Evolutionary conservation across 345 rosid species (phyloP), one percentile per base, ranked within the genome.

Genomic region (Citrus cavaleriei): DNA sequence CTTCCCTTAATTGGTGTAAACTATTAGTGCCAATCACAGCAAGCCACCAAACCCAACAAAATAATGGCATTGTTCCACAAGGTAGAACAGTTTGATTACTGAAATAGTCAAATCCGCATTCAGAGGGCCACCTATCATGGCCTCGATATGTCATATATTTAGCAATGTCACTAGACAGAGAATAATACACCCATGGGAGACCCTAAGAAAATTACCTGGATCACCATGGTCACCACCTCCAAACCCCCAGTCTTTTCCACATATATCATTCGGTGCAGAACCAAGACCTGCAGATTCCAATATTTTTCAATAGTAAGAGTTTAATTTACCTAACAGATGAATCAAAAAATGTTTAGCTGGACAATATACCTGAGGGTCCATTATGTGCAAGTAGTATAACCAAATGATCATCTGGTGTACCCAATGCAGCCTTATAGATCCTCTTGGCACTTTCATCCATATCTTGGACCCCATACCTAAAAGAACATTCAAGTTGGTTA

Each of bases 221-320:
- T 93, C 98, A 72, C 98, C 98, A 87, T 93, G 88, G 88, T 92
- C 98, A 40, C 97, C 94, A n/a, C 89, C 98, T 80, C 82, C 90
- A 70, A 27, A 64, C 54, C 40, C 82, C 98, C 94, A 93, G 81
- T 95, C 97, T 86, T 69, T 89, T 83, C 98, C 97, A 78, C 98
- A 93, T 5, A 95, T 93, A 82, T 92, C 92, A 78, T 90, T 87
- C 77, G 82, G 66, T 73, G 82, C 88, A 74, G 94, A 89, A 75
- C 98, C 98, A 77, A 93, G 97, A 58, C 95, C 98, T 95, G 88
- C 60, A 82, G 65, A 32, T 28, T 24, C 24, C 58, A 35, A 63
- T 28, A 34, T 12, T 5, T 21, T 70, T 55, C 24, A 38, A 37
- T 38, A 16, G 55, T 66, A 61, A 54, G 59, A 10, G 69, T 28